Conservation (phyloP, 2,329 filamentous ascomycete species). For the Lachnellula cervina region DNA sequence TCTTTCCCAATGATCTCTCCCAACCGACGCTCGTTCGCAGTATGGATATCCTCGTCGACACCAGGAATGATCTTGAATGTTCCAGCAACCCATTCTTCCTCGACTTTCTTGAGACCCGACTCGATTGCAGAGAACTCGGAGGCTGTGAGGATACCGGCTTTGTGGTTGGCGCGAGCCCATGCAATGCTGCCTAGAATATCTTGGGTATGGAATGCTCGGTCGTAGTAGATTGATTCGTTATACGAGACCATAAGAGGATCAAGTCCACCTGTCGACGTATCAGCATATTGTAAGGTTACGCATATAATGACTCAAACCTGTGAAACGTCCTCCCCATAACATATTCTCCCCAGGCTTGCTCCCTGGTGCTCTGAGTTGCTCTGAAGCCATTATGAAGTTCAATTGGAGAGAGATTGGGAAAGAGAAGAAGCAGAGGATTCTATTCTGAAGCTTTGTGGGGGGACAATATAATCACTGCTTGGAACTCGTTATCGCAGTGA, state of each 20-base stretch:
- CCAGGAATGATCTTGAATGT: conserved; percentile 48
- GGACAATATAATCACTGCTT: neutral
- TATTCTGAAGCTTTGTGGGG: neutral
- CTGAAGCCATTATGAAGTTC: conserved; percentile 21
- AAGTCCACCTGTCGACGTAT: conserved; percentile 56
- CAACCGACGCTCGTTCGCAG: conserved; percentile 65
- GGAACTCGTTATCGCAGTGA: neutral
- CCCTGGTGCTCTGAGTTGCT: conserved; percentile 23
- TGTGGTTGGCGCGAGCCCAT: conserved; percentile 74
- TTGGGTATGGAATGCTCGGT: conserved; percentile 71
- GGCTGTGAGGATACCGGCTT: conserved; percentile 66
- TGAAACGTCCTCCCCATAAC: conserved; percentile 60
- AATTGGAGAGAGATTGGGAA: conserved; percentile 5
- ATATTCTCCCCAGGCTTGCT: conserved; percentile 36
- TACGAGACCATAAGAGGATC: conserved; percentile 84
- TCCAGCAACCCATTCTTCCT: conserved; percentile 48
- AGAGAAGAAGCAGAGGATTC: neutral
- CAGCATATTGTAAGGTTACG: conserved; percentile 4
- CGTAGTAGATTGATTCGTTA: conserved; percentile 76
- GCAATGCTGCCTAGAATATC: conserved; percentile 78
- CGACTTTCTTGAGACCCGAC: conserved; percentile 56
- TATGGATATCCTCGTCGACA: conserved; percentile 61
- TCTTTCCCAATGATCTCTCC: conserved; percentile 85
- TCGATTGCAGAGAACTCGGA: conserved; percentile 73
- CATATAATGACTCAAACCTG: conserved; percentile 36